phyloP scores from a whole-genome alignment of 75 land plant species.

The Cupressus sempervirens region DNA sequence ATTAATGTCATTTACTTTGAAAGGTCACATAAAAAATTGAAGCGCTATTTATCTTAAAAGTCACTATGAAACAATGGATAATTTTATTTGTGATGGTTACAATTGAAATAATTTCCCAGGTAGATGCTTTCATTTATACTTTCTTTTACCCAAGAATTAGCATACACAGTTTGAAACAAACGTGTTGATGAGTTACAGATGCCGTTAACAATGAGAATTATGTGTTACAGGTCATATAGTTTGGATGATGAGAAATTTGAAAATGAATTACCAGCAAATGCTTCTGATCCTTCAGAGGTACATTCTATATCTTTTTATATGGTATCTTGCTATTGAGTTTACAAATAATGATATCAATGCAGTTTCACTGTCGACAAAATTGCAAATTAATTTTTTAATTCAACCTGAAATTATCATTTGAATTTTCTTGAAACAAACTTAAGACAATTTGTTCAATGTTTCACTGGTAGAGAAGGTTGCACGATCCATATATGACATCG shows the following conservation, averaged over 20 bases:
- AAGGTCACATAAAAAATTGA: too few relatives aligned
- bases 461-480: constrained; percentile 59
- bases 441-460: constrained; percentile 12
- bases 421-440: background rate
- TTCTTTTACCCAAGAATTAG: background rate
- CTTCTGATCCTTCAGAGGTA: constrained; percentile 53
- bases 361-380: background rate
- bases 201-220: background rate
- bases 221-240: constrained; percentile 42
- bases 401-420: background rate
- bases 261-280: constrained; percentile 38
- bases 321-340: background rate
- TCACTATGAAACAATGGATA: background rate
- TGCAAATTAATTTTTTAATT: background rate
- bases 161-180: background rate
- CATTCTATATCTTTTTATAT: background rate
- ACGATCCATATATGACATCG: constrained; percentile 78
- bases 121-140: background rate
- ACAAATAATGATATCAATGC: background rate
- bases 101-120: background rate
- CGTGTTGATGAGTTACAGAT: background rate
- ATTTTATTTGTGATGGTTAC: background rate
- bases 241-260: constrained; percentile 69
- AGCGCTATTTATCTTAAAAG: background rate
- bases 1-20: background rate